These are phyloP conservation scores for Thinopyrum elongatum DNA, from an alignment of 176 grass and related monocot species.

Conservation along the genomic window DNA sequence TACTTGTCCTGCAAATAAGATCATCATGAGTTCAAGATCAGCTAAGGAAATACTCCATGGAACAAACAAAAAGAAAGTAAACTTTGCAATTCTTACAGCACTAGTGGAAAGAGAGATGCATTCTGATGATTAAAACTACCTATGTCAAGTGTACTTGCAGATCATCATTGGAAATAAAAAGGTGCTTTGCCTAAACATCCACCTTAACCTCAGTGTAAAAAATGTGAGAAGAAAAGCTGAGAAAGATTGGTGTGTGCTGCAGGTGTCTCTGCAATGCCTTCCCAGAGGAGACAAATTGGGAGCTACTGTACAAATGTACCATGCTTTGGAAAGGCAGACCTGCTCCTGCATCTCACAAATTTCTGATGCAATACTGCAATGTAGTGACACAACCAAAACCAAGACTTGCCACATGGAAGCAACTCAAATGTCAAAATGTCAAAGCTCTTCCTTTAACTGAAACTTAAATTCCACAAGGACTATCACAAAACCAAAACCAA, in stretches of 20 bases:
- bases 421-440: background rate
- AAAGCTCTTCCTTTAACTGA: no score
- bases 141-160: background rate
- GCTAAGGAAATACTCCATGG: background rate
- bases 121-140: background rate
- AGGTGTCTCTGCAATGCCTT: background rate
- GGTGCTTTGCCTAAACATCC: background rate
- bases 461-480: no score
- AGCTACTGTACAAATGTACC: background rate
- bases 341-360: background rate
- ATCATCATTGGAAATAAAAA: background rate
- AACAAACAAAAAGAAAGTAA: background rate
- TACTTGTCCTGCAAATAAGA: slow-evolving; percentile 43
- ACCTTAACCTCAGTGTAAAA: background rate
- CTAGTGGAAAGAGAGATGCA: background rate
- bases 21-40: background rate
- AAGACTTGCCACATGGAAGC: background rate
- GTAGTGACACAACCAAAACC: background rate
- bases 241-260: background rate
- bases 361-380: background rate
- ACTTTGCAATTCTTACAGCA: background rate
- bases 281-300: background rate
- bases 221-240: slow-evolving; percentile 7
- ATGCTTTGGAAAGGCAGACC: background rate
- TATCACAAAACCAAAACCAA: no score